Conservation (phyloP, 805 yeast genomes). For the Yamadazyma kitorensis region DNA sequence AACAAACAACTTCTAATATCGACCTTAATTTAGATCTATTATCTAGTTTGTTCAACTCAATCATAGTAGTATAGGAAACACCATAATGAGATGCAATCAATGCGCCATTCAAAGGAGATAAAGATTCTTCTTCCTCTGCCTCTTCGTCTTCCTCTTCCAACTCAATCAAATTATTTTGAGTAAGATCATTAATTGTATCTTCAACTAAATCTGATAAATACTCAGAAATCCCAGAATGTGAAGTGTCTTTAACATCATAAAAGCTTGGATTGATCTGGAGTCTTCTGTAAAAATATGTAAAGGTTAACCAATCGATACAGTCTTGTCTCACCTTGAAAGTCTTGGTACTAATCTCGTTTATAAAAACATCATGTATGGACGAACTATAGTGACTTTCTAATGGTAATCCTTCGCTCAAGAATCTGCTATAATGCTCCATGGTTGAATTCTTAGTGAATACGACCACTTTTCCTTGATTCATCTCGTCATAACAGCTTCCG, state of each 20-base stretch:
- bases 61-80: constrained; percentile 65
- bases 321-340: constrained; percentile 70
- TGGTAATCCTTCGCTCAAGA: constrained; percentile 73
- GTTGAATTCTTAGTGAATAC: constrained; percentile 54
- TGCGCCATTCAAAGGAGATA: constrained; percentile 66
- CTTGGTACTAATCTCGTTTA: constrained; percentile 69
- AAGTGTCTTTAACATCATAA: constrained; percentile 70
- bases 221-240: constrained; percentile 71
- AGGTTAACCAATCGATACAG: constrained; percentile 88
- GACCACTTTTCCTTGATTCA: constrained; percentile 33
- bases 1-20: constrained; percentile 61
- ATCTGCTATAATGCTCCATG: constrained; percentile 64
- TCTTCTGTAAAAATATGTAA: constrained; percentile 77
- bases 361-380: constrained; percentile 61
- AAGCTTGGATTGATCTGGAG: constrained; percentile 81
- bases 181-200: constrained; percentile 58
- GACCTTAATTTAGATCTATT: constrained; percentile 57
- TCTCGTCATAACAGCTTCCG: constrained; percentile 40
- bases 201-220: constrained; percentile 84
- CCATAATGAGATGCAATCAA: constrained; percentile 74
- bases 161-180: constrained; percentile 60
- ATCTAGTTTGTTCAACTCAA: constrained; percentile 52
- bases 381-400: constrained; percentile 71
- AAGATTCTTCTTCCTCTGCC: constrained; percentile 31
- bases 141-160: constrained; percentile 41